These are phyloP conservation scores for Pseudogymnoascus sp. DNA, from an alignment of 2,329 filamentous ascomycete genomes.

Conservation along the genomic window DNA sequence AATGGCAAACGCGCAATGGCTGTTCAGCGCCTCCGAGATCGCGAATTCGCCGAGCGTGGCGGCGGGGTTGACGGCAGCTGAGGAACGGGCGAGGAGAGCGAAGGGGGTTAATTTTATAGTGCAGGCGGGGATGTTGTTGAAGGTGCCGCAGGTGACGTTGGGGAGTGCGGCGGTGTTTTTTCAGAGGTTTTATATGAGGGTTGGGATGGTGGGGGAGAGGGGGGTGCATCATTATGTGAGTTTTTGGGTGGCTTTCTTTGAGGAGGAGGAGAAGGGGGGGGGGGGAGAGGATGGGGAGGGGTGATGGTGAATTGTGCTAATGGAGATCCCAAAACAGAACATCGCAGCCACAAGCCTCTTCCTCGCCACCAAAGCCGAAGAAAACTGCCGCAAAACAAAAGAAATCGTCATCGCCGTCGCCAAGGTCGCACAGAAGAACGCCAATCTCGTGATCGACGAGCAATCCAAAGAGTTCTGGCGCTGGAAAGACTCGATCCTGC, in stretches of 20 bases:
- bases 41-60: constrained; percentile 73
- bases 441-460: constrained; percentile 83
- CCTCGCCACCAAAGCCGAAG: constrained; percentile 92
- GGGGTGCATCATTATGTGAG: constrained; percentile 85
- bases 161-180: constrained; percentile 92
- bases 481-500: constrained; percentile 89
- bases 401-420: constrained; percentile 90
- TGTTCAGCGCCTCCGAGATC: constrained; percentile 78
- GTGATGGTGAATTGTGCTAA: constrained; percentile 6
- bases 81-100: constrained; percentile 71
- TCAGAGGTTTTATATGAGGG: constrained; percentile 91
- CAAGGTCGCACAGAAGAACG: constrained; percentile 89
- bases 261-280: too few relatives aligned
- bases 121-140: constrained; percentile 85
- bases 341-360: constrained; percentile 88
- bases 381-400: constrained; percentile 92
- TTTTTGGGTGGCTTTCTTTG: constrained; percentile 15
- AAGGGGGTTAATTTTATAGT: constrained; percentile 97
- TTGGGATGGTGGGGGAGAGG: constrained; percentile 62
- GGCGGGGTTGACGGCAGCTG: constrained; percentile 66
- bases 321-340: constrained; percentile 41
- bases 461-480: constrained; percentile 98
- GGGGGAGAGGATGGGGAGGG: neutral
- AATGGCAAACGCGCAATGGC: constrained; percentile 57
- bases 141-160: constrained; percentile 83